A percentile compares a stretch with the other conserved stretches of the same genome.
These are phyloP conservation scores for Erodium trifolium DNA, from an alignment of 441 rosid species.

Conservation along the genomic window DNA sequence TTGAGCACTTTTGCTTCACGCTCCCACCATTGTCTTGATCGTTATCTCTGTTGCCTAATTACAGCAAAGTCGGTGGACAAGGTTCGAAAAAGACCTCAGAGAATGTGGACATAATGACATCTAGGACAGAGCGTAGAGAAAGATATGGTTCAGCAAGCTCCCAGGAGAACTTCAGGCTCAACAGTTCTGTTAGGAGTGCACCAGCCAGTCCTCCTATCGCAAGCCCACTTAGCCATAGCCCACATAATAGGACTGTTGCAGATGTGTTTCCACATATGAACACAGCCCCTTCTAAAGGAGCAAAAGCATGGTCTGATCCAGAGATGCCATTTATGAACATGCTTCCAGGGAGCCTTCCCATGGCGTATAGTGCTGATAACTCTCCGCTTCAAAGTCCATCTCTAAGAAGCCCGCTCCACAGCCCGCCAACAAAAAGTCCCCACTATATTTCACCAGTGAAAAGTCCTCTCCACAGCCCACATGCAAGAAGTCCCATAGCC, in stretches of 20 bases:
- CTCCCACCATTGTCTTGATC: background rate
- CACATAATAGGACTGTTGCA: conserved; percentile 33
- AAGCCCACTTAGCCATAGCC: conserved; percentile 47
- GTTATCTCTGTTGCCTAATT: conserved; percentile 4
- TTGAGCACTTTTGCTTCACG: background rate
- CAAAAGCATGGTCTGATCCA: conserved; percentile 75
- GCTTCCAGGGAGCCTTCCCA: conserved; percentile 40
- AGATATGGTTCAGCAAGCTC: conserved; percentile 22
- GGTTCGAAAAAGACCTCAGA: conserved; percentile 34
- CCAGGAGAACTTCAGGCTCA: conserved; percentile 32
- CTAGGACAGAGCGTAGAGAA: conserved; percentile 25
- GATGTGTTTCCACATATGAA: conserved; percentile 36
- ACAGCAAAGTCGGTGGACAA: conserved; percentile 26
- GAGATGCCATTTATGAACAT: conserved; percentile 52
- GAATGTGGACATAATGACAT: conserved; percentile 25
- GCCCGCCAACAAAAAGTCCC: conserved; percentile 8
- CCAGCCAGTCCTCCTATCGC: conserved; percentile 45
- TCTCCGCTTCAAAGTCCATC: conserved; percentile 71
- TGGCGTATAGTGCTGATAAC: conserved; percentile 46
- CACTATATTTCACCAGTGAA: background rate
- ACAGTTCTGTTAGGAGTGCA: conserved; percentile 53
- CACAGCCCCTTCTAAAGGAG: conserved; percentile 34
- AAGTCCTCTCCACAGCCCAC: background rate
- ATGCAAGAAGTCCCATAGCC: background rate
- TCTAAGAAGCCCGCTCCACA: conserved; percentile 42